Conservation (phyloP, 1,284 basidiomycete genomes). For the Ustilago loliicola region DNA sequence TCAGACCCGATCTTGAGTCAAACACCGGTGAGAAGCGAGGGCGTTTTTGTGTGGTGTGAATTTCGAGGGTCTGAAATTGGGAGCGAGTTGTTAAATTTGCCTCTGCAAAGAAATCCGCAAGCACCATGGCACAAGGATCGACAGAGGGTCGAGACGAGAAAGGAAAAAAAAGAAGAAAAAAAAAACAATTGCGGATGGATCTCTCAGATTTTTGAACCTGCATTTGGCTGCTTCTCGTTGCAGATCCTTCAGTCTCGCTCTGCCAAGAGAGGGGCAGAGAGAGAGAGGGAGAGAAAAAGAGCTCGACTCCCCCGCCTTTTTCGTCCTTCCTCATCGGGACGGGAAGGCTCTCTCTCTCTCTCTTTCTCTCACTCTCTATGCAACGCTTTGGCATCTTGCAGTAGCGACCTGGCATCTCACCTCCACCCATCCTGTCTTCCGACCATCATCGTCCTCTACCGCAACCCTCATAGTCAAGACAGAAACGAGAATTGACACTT, state of each 20-base stretch:
- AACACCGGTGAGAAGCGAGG: no score
- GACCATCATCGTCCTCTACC: not conserved
- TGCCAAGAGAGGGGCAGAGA: not conserved
- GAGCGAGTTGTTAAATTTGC: not conserved
- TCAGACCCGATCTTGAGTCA: not conserved
- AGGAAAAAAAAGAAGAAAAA: not conserved
- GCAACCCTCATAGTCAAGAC: not conserved
- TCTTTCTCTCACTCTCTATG: no score
- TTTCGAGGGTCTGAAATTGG: no score
- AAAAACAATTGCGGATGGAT: no score
- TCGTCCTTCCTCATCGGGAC: not conserved
- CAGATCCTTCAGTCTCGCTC: not conserved
- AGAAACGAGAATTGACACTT: not conserved
- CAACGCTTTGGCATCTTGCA: not conserved
- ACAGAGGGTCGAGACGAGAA: not conserved
- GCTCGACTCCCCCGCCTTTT: conserved; percentile 3
- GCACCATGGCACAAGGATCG: not conserved
- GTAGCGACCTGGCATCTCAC: not conserved
- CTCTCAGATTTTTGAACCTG: not conserved
- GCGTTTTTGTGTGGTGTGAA: no score
- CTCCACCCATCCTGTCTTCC: not conserved
- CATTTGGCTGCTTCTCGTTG: not conserved
- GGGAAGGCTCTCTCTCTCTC: not conserved
- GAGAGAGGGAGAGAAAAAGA: not conserved
- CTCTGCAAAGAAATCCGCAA: not conserved